Evolutionary conservation across 768 basidiomycete species (phyloP).

Genomic region (Terana coerulea): DNA sequence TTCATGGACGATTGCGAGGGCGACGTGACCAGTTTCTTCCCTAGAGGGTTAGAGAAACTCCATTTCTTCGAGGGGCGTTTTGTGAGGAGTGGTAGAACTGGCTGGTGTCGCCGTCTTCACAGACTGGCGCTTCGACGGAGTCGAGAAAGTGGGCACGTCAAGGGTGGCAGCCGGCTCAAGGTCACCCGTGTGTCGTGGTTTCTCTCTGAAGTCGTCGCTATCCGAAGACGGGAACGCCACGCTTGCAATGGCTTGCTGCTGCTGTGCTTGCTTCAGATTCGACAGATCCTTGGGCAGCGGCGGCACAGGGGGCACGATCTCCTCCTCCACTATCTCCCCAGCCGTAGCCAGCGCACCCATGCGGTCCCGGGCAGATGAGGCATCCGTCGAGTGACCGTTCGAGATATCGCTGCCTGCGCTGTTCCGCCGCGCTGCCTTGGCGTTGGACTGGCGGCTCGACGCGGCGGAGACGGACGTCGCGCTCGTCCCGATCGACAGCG

Average conservation of each 20-base stretch:
- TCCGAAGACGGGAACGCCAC: conserved; percentile 12
- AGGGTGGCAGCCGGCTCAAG: conserved; percentile 38
- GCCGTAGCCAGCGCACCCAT: conserved; percentile 55
- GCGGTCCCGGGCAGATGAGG: conserved; percentile 61
- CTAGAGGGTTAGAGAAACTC: conserved; percentile 88
- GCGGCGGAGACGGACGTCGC: conserved; percentile 70
- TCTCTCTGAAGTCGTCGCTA: conserved; percentile 9
- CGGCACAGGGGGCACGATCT: conserved; percentile 85
- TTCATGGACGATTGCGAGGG: conserved; percentile 55
- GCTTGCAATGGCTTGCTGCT: neutral
- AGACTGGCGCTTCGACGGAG: conserved; percentile 24
- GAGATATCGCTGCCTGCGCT: conserved; percentile 87
- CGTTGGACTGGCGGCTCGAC: conserved; percentile 69
- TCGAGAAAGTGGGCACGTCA: conserved; percentile 44
- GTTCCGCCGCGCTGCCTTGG: conserved; percentile 63
- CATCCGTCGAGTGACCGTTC: conserved; percentile 68
- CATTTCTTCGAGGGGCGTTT: conserved; percentile 95
- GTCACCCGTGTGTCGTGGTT: neutral
- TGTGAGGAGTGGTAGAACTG: conserved; percentile 35
- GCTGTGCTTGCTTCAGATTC: conserved; percentile 71
- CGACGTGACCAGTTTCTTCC: conserved; percentile 66
- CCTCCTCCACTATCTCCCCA: conserved; percentile 58
- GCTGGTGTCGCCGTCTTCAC: conserved; percentile 23
- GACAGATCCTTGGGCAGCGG: conserved; percentile 88
- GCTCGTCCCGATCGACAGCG: conserved; percentile 74